A percentile compares a stretch with the other conserved stretches of the same genome.
Conservation (phyloP, 148 eudicot genomes). For the Fallopia convolvulus region DNA sequence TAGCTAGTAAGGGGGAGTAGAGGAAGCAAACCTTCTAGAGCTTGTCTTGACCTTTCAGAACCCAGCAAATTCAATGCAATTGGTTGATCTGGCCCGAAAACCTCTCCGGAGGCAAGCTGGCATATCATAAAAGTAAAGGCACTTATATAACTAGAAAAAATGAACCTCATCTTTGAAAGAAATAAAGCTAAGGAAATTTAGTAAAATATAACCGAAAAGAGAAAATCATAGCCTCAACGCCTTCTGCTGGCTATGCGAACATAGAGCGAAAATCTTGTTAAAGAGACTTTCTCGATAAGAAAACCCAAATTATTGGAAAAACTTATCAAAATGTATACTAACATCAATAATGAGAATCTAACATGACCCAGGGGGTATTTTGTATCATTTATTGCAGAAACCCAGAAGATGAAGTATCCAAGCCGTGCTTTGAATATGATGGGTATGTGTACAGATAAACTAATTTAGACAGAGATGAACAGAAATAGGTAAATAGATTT, state of each 20-base stretch:
- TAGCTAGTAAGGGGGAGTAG: neutral
- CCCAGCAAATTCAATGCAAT: constrained; percentile 73
- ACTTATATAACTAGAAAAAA: neutral
- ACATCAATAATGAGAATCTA: neutral
- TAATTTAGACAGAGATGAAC: neutral
- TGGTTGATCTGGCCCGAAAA: constrained; percentile 82
- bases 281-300: neutral
- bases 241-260: neutral
- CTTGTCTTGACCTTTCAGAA: constrained; percentile 62
- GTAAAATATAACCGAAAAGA: neutral
- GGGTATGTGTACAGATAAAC: neutral
- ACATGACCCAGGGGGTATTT: neutral
- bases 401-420: neutral
- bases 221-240: neutral
- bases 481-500: neutral
- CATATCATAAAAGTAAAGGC: neutral
- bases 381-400: neutral
- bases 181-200: neutral
- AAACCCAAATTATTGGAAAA: neutral
- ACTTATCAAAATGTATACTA: neutral
- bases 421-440: neutral
- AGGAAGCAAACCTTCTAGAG: constrained; percentile 56
- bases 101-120: constrained; percentile 95
- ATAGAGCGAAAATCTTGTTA: neutral
- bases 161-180: neutral